phyloP scores from a whole-genome alignment of 768 basidiomycete genomes.

The Gelatoporia subvermispora region DNA sequence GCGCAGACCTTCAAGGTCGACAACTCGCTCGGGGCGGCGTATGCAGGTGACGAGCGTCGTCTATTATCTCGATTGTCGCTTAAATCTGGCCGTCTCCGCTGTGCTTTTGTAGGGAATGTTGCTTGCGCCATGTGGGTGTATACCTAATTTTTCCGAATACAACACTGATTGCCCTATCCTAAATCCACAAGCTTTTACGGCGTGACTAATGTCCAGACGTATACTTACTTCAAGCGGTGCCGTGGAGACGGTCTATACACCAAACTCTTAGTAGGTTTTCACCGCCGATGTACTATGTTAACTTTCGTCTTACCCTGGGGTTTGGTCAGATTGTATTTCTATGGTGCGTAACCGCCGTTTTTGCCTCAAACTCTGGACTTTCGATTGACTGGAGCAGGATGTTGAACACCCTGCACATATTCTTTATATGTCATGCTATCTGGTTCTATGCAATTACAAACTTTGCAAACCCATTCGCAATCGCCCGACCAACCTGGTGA shows the following conservation, averaged over 20 bases:
- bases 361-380: not conserved
- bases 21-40: too few relatives aligned
- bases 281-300: not conserved
- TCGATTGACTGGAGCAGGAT: constrained; percentile 5
- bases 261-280: not conserved
- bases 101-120: too few relatives aligned
- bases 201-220: not conserved
- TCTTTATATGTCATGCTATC: constrained; percentile 14
- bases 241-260: not conserved
- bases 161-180: too few relatives aligned
- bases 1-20: too few relatives aligned
- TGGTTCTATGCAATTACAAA: constrained; percentile 6
- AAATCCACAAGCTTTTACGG: not conserved
- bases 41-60: too few relatives aligned
- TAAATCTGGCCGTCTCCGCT: too few relatives aligned
- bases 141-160: too few relatives aligned
- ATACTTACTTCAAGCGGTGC: not conserved
- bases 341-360: not conserved
- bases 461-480: not conserved
- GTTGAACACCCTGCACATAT: constrained; percentile 15
- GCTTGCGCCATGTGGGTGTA: too few relatives aligned
- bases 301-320: too few relatives aligned
- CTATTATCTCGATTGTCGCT: too few relatives aligned
- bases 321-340: not conserved
- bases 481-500: constrained; percentile 6